Percentiles rank a stretch among this genome's conserved stretches.
These are phyloP conservation scores for Dactylonectria estremocensis DNA, from an alignment of 2,329 filamentous ascomycete genomes.

Conservation along the genomic window DNA sequence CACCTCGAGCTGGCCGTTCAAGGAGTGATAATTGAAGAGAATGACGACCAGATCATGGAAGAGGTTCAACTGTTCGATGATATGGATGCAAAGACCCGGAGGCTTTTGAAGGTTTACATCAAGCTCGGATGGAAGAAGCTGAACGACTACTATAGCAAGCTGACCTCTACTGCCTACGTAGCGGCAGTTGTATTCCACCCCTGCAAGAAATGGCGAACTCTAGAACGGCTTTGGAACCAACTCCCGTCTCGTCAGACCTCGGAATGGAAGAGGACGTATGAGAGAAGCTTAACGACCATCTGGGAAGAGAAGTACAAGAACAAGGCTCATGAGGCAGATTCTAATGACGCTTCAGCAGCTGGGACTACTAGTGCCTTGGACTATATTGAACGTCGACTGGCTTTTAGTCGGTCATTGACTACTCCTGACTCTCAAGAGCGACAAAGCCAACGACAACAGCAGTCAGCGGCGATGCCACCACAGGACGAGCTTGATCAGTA, in stretches of 20 bases:
- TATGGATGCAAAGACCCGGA: neutral
- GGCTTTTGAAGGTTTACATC: no score
- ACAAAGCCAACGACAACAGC: neutral
- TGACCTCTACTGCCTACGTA: neutral
- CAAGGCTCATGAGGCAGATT: neutral
- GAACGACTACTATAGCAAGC: no score
- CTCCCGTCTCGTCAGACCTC: neutral
- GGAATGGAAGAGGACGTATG: neutral
- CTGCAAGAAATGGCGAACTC: neutral
- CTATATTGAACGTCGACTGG: neutral
- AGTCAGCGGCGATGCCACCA: neutral
- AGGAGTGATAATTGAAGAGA: slow-evolving; percentile 8
- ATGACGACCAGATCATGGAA: neutral
- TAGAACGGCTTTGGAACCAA: neutral
- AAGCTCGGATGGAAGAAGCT: no score
- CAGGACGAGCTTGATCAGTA: slow-evolving; percentile 8
- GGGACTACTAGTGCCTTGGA: neutral
- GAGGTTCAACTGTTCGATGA: neutral
- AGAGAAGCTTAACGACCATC: neutral
- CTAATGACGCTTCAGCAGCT: neutral
- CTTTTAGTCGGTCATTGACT: neutral
- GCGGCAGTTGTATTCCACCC: neutral
- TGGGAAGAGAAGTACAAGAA: slow-evolving; percentile 1
- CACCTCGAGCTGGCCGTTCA: neutral
- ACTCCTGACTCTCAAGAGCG: neutral